phyloP scores from a whole-genome alignment of 345 rosid genomes.

The Citrus glauca region DNA sequence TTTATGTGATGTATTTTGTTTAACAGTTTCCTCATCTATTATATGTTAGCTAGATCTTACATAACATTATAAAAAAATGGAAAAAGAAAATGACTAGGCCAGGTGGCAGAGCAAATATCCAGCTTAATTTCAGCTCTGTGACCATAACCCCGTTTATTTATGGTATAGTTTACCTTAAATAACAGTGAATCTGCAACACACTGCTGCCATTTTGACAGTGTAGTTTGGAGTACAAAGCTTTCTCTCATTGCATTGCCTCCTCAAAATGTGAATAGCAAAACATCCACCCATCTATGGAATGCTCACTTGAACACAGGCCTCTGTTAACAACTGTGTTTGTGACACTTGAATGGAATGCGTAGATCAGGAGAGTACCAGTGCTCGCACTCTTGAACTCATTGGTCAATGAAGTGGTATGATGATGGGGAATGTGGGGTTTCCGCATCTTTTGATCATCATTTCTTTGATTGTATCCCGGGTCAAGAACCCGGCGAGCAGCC shows the following conservation, averaged over 20 bases:
- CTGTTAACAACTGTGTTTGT: background rate
- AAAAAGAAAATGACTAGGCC: too few species aligned
- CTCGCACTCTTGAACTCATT: too few species aligned
- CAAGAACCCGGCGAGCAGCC: background rate
- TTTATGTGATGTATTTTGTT: background rate
- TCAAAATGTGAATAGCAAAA: conserved; percentile 8
- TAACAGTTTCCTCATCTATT: too few species aligned
- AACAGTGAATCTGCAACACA: background rate
- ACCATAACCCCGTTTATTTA: too few species aligned
- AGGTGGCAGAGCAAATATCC: too few species aligned
- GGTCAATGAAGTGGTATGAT: too few species aligned
- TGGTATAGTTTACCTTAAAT: background rate
- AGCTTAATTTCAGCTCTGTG: too few species aligned
- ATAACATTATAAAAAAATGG: too few species aligned
- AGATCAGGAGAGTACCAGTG: background rate
- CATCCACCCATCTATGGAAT: background rate
- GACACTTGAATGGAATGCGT: conserved; percentile 1
- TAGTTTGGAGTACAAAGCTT: background rate
- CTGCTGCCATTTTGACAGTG: background rate
- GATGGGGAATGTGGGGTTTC: background rate
- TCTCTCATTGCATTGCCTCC: background rate
- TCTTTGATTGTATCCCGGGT: background rate
- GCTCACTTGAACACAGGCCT: background rate
- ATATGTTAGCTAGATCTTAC: too few species aligned
- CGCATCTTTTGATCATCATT: background rate